Conservation (phyloP, 495 filamentous ascomycete species). For the Aspergillus campestris region DNA sequence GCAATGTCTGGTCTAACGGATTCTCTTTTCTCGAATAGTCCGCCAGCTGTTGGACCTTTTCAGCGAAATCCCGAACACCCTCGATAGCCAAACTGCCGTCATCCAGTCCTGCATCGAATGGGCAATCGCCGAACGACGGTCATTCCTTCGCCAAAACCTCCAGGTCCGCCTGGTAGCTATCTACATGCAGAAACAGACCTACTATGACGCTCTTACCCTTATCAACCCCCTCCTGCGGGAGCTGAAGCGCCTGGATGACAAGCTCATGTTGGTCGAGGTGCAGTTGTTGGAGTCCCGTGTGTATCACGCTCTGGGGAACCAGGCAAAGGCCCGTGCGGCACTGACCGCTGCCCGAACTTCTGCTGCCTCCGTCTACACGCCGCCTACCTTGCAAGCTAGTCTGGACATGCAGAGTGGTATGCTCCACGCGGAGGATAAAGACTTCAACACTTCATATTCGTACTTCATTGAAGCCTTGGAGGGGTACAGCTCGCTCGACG, state of each 20-base stretch:
- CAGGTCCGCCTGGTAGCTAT: constrained; percentile 89
- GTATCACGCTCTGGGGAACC: constrained; percentile 95
- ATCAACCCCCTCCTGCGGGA: constrained; percentile 93
- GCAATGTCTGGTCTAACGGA: neutral
- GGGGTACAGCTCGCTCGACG: constrained; percentile 90
- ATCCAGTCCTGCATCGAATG: constrained; percentile 99
- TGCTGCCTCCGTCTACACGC: constrained; percentile 93
- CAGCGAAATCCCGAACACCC: constrained; percentile 82
- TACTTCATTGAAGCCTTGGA: constrained; percentile 99
- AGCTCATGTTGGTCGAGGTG: constrained; percentile 96
- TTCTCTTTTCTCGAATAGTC: constrained; percentile 45
- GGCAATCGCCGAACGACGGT: constrained; percentile 85
- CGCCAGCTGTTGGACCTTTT: constrained; percentile 96
- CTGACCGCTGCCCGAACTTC: constrained; percentile 90
- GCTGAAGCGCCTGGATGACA: constrained; percentile 96
- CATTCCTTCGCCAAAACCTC: constrained; percentile 95
- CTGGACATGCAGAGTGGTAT: constrained; percentile 99
- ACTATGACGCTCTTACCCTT: constrained; percentile 91
- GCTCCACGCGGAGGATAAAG: constrained; percentile 95
- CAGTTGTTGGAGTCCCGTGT: constrained; percentile 94
- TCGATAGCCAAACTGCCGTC: constrained; percentile 84
- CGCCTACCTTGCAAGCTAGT: constrained; percentile 87
- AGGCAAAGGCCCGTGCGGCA: constrained; percentile 90
- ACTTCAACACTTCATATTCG: constrained; percentile 96
- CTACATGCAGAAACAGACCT: constrained; percentile 92